Percentiles rank a stretch among this genome's conserved stretches.
These are phyloP conservation scores for Pseudogymnoascus sp. DNA, from an alignment of 2,329 filamentous ascomycete species.

Conservation along the genomic window DNA sequence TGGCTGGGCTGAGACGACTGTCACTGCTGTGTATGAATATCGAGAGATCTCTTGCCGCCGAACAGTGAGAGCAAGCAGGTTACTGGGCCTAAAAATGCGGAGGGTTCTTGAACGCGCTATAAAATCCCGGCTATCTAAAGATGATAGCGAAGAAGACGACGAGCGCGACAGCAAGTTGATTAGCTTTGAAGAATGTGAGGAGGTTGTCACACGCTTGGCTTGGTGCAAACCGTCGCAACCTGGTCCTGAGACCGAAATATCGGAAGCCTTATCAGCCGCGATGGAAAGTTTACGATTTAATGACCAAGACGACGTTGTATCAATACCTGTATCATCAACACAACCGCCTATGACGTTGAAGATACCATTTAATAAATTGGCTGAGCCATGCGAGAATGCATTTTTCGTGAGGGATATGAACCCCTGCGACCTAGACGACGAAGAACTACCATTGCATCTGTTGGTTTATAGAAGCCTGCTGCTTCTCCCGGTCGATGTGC, in stretches of 20 bases:
- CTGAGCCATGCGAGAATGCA: constrained; percentile 65
- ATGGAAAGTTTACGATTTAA: constrained; percentile 49
- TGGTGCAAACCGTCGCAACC: constrained; percentile 54
- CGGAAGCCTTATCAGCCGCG: constrained; percentile 41
- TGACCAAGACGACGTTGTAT: constrained; percentile 26
- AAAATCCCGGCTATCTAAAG: constrained; percentile 13
- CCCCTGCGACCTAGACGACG: constrained; percentile 64
- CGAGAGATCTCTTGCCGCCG: constrained; percentile 66
- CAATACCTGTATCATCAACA: constrained; percentile 37
- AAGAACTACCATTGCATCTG: constrained; percentile 71
- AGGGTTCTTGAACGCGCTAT: constrained; percentile 48
- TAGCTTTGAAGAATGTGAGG: constrained; percentile 74
- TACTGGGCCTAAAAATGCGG: constrained; percentile 62
- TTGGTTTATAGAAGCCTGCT: constrained; percentile 72
- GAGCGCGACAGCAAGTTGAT: constrained; percentile 32
- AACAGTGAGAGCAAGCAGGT: constrained; percentile 66
- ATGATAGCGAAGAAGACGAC: constrained; percentile 11
- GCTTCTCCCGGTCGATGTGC: constrained; percentile 70
- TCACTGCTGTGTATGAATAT: constrained; percentile 86
- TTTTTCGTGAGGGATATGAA: constrained; percentile 58
- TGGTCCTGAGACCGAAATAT: constrained; percentile 12
- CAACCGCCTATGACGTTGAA: constrained; percentile 47
- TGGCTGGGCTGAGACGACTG: constrained; percentile 82
- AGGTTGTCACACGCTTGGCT: constrained; percentile 63
- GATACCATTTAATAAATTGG: constrained; percentile 61